Base-by-base conservation (phyloP, 2,329 filamentous ascomycete species). In the Aureobasidium sp. region DNA sequence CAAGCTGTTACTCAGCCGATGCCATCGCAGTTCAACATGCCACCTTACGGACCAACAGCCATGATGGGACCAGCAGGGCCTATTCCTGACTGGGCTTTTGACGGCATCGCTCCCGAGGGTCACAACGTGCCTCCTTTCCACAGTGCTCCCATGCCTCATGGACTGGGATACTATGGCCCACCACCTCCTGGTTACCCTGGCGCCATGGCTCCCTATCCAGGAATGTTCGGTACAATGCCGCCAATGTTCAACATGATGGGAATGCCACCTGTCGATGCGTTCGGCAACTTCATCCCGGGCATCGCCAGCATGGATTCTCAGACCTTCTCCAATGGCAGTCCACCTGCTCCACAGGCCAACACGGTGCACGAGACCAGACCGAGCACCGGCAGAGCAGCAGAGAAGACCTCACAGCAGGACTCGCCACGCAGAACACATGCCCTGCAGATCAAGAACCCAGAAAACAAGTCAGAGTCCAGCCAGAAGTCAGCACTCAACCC, bases 401-500 rank as follows among this genome's bases (percentile, higher is more conserved):
- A 63, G 37, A 39, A 34, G 25, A 42, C 47, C 1, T 53, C 53
- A 3, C 42, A 59, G 54, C 57, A 53, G 29, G 37, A 39, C 21
- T 67, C 69, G 16, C 66, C 66, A 27, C 61, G 64, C 37, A 67
- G 67, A 32, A 69, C 67, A 5, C 70, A 65, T 55, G 72, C 72
- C 29, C 48, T 74, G 41, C 66, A 70, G n/a, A 73, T 74, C 66
- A 73, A 68, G 61, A 66, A 67, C 16, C 72, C 72, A 11, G 68
- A 69, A 36, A 52, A 60, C 13, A 71, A 67, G 45, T 37, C 48
- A 6, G 61, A 47, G 37, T 36, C 47, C 29, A 48, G 54, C 27
- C 58, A 62, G 27, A 73, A 71, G 58, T 73, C 71, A 32, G 65
- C 50, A 25, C 66, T 75, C 61, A 73, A 74, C 59, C 73, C 73